phyloP scores from a whole-genome alignment of 73 alveolate species.

The Effrenium voratum region DNA sequence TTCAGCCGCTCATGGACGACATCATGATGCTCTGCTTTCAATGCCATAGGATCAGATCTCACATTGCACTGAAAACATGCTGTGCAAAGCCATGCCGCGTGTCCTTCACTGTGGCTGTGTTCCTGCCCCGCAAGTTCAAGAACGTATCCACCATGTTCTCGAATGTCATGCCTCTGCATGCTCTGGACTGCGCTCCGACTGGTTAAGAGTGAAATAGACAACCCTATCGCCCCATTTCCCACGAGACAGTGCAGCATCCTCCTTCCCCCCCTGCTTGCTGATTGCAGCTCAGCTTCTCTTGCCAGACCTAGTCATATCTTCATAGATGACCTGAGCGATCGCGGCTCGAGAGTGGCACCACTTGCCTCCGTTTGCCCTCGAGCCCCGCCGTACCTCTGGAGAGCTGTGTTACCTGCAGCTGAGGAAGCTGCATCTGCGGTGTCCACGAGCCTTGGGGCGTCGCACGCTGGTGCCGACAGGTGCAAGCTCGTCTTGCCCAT shows the following conservation, averaged over 20 bases:
- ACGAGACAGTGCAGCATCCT: no score
- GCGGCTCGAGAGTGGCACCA: not conserved
- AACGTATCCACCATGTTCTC: conserved; percentile 41
- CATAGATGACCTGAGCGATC: conserved; percentile 13
- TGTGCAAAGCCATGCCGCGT: no score
- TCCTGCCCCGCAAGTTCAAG: conserved; percentile 42
- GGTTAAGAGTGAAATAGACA: not conserved
- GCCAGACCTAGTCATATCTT: conserved; percentile 25
- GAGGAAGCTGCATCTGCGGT: not conserved
- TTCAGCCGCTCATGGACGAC: no score
- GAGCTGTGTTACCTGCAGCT: not conserved
- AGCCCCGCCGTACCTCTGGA: not conserved
- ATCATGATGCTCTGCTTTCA: no score
- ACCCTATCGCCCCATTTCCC: no score
- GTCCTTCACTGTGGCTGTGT: conserved; percentile 72
- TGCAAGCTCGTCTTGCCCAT: no score
- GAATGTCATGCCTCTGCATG: not conserved
- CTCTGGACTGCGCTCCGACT: not conserved
- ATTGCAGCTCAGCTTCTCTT: not conserved
- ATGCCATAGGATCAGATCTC: no score
- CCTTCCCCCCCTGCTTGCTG: no score
- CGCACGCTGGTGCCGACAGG: no score
- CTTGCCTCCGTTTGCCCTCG: not conserved
- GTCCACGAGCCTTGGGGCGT: no score
- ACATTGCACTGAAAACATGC: no score